Conservation (phyloP, 805 yeast species). For the Candida dendrica region DNA sequence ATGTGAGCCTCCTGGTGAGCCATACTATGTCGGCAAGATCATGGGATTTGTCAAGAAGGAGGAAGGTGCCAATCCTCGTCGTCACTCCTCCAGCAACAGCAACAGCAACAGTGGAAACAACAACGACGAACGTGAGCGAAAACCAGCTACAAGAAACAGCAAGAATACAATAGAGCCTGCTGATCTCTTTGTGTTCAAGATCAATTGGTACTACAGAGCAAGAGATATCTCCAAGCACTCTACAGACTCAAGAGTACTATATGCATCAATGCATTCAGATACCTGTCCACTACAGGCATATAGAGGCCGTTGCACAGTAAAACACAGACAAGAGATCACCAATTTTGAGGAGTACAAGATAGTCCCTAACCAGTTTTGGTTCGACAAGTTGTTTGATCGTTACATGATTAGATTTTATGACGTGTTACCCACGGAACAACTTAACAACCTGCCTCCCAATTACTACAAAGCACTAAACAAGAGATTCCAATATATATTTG, state of each 20-base stretch:
- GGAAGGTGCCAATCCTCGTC: conserved; percentile 1
- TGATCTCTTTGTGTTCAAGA: conserved; percentile 49
- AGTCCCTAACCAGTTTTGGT: conserved; percentile 70
- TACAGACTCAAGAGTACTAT: conserved; percentile 67
- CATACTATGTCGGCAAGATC: conserved; percentile 81
- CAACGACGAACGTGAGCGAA: conserved; percentile 9
- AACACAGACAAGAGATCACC: conserved; percentile 61
- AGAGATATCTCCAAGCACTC: conserved; percentile 68
- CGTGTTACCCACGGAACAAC: conserved; percentile 53
- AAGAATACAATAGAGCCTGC: conserved; percentile 33
- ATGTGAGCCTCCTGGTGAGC: conserved; percentile 91
- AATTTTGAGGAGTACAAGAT: conserved; percentile 40
- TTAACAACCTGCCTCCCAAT: conserved; percentile 51
- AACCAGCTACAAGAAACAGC: conserved; percentile 11
- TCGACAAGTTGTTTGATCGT: conserved; percentile 78
- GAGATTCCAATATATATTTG: conserved; percentile 66
- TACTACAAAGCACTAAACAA: conserved; percentile 57
- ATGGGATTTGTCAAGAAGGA: conserved; percentile 58
- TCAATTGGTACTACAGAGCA: conserved; percentile 91
- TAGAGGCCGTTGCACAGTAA: conserved; percentile 69
- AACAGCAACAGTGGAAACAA: conserved; percentile 4
- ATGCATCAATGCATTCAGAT: conserved; percentile 82
- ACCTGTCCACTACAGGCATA: conserved; percentile 68
- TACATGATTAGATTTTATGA: conserved; percentile 81
- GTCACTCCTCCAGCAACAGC: neutral